Base-by-base conservation (phyloP, 495 filamentous ascomycete genomes). In the Gamarada debralockiae region DNA sequence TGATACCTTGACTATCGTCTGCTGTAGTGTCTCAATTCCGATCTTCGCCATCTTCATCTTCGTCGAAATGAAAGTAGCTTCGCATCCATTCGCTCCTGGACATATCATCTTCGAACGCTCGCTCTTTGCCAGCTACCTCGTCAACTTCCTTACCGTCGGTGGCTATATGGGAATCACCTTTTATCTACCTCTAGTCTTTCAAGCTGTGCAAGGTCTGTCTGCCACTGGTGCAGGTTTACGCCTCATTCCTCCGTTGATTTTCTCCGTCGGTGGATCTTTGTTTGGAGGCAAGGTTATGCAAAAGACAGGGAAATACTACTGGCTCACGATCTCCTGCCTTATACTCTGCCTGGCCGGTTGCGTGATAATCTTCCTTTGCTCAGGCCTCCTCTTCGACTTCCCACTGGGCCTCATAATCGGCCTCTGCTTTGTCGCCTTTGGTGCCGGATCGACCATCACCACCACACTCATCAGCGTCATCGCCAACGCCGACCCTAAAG, bases 161-260 rank as follows among this genome's bases (percentile, higher is more conserved):
- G 82, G 76, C 7, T 84, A 83, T 70, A 70, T 92, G 54, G 74
- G 78, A 0, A 64, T 72, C 4, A 52, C 87, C 0, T 96, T 92
- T 73, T 90, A 88, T 62, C 69, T 93, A 24, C 86, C 90, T 9
- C 73, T 95, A 2, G 90, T 84, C 64, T 90, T 83, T 65, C 90
- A 96, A 67, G 89, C 83, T 6, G 82, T 88, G 2, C 70, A 85
- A 39, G 82, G 78, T 5, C 71, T 86, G 24, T 79, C 77, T 9
- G 86, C 90, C 1, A 79, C 84, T 1, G 66, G 70, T 41, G 78
- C 86, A 1, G 89, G 89, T 0, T 13, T 87, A 1, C 70, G 81
- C 15, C 74, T 95, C 9, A 62, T 93, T 25, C 89, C 90, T 0
- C 74, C 73, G 44, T 86, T 90, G 39, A 10, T 81, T 13, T 66